phyloP scores from a whole-genome alignment of 2,329 filamentous ascomycete genomes.

The Plenodomus tracheiphilus region DNA sequence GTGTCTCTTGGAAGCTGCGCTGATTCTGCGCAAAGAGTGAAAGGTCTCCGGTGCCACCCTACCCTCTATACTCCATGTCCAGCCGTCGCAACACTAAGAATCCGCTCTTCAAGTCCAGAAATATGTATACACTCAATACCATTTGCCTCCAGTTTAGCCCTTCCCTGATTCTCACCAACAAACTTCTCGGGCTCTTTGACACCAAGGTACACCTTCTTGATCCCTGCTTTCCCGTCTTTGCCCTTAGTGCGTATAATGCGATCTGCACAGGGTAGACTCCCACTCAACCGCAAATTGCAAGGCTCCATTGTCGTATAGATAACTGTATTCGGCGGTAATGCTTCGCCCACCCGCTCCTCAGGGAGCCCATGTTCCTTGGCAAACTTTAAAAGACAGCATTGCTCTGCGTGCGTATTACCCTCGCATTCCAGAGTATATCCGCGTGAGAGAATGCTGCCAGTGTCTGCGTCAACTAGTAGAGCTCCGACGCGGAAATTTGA shows the following conservation, averaged over 20 bases:
- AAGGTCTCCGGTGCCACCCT: too few species aligned
- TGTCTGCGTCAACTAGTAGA: conserved; percentile 68
- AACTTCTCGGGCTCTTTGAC: conserved; percentile 90
- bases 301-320: conserved; percentile 96
- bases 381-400: conserved; percentile 84
- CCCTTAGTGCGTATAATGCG: conserved; percentile 64
- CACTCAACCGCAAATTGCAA: conserved; percentile 73
- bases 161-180: conserved; percentile 78
- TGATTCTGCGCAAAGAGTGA: too few species aligned
- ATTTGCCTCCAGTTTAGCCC: conserved; percentile 67
- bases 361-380: conserved; percentile 41
- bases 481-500: conserved; percentile 95
- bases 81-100: conserved; percentile 78
- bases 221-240: conserved; percentile 56
- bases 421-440: conserved; percentile 89
- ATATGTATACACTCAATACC: conserved; percentile 77
- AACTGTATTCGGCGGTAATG: conserved; percentile 58
- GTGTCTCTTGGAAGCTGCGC: too few species aligned
- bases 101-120: conserved; percentile 75
- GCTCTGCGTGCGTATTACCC: conserved; percentile 95
- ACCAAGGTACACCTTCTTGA: conserved; percentile 82
- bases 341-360: conserved; percentile 59
- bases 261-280: conserved; percentile 77
- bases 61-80: conserved; percentile 61
- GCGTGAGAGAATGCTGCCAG: conserved; percentile 68